These are phyloP conservation scores for Candida tunisiensis DNA, from an alignment of 1,139 yeast genomes.

Conservation along the genomic window DNA sequence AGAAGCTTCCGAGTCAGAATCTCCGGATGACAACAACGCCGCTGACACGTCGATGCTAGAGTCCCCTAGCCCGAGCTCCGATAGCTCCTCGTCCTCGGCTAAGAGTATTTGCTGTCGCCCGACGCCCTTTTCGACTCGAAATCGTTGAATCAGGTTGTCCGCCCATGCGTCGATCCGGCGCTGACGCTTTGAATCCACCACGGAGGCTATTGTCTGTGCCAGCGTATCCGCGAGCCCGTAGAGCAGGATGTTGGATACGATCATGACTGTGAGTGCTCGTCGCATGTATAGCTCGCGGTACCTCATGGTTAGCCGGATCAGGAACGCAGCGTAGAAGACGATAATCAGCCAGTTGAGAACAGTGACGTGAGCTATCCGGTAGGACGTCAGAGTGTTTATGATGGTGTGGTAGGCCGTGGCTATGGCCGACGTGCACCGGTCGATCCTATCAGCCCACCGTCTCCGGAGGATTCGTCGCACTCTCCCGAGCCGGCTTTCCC, in stretches of 20 bases:
- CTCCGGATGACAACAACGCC: too few relatives aligned
- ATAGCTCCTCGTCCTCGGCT: conserved; percentile 18
- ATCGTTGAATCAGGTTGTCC: conserved; percentile 1
- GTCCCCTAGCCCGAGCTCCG: conserved; percentile 16
- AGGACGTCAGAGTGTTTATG: conserved; percentile 2
- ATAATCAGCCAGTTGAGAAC: conserved; percentile 20
- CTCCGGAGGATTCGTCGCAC: too few relatives aligned
- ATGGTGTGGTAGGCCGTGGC: too few relatives aligned
- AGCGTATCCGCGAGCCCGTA: conserved; percentile 81
- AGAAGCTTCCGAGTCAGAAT: too few relatives aligned
- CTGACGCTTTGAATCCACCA: too few relatives aligned
- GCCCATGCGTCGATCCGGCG: conserved; percentile 5
- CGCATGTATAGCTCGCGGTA: conserved; percentile 38
- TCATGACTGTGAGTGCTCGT: conserved; percentile 58
- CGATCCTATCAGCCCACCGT: background rate
- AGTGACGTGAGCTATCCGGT: conserved; percentile 16
- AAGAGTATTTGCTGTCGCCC: too few relatives aligned
- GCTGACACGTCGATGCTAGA: too few relatives aligned
- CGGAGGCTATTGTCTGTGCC: conserved; percentile 51
- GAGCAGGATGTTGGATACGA: conserved; percentile 65
- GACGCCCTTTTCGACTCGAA: too few relatives aligned
- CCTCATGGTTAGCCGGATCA: conserved; percentile 17
- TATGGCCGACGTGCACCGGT: too few relatives aligned
- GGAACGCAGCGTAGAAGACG: conserved; percentile 12
- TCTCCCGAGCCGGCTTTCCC: too few relatives aligned